These are phyloP conservation scores for Sporothrix phasma DNA, from an alignment of 2,329 filamentous ascomycete species.

Conservation along the genomic window DNA sequence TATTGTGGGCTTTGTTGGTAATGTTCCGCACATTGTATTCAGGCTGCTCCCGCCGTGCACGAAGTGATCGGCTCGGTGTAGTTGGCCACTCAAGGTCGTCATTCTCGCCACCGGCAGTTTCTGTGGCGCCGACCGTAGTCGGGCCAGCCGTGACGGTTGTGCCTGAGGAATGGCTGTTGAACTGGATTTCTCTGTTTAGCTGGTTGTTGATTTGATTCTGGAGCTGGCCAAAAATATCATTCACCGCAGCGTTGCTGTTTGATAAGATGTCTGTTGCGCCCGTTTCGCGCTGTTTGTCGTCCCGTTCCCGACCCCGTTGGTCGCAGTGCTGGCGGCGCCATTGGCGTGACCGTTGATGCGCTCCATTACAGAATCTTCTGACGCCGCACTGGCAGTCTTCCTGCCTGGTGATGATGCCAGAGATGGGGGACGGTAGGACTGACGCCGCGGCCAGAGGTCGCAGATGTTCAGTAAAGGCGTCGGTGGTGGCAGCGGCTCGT, in stretches of 20 bases:
- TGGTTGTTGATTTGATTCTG: constrained; percentile 8
- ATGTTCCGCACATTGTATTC: constrained; percentile 51
- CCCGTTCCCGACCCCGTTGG: background rate
- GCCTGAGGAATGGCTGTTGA: constrained; percentile 8
- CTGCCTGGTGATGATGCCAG: background rate
- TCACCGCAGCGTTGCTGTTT: background rate
- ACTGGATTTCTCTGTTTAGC: constrained; percentile 8
- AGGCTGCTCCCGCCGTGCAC: constrained; percentile 38
- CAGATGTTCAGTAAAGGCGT: constrained; percentile 7
- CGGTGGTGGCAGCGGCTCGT: constrained; percentile 21
- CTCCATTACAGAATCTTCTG: background rate
- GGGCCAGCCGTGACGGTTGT: constrained; percentile 12
- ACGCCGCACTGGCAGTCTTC: constrained; percentile 1
- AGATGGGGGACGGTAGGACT: constrained; percentile 21
- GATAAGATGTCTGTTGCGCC: background rate
- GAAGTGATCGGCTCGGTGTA: constrained; percentile 43
- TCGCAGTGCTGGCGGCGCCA: background rate
- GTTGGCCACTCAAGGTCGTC: constrained; percentile 32
- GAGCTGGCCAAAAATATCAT: background rate
- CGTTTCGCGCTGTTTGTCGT: background rate
- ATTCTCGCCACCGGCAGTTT: constrained; percentile 27
- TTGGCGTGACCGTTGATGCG: background rate
- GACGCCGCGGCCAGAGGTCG: constrained; percentile 3
- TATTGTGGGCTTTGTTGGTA: constrained; percentile 47
- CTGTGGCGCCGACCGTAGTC: constrained; percentile 22